Base-by-base conservation (phyloP, 2,329 filamentous ascomycete genomes). In the Lachnellula subtilissima region DNA sequence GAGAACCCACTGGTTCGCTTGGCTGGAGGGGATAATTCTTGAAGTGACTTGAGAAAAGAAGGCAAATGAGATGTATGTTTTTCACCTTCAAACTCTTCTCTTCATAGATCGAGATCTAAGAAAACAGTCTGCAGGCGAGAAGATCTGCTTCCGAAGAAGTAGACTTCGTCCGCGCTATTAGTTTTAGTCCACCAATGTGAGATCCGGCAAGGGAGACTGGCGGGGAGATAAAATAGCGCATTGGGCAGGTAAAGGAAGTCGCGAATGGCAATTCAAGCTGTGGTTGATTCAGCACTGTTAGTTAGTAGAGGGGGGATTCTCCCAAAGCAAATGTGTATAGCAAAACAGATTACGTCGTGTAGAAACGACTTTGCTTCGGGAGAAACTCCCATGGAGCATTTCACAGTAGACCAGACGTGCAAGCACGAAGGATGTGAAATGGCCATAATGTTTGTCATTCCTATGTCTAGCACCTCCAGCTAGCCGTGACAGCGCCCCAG, bases 171-270 rank as follows among this genome's bases (percentile, higher is more conserved):
- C 96, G 80, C 89, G 91, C 91, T 83, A 92, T 82, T 84, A 85
- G 88, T 96, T 32, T 85, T 96, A 96, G 87, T 91, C 90, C 84
- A 84, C 84, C 81, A 87, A 84, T 86, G 90, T 87, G 70, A 78
- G 67, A 68, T 75, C 57, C 64, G 57, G 45, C 60, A 57, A 61
- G 66, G 45, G 76, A 79, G 87, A 84, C 86, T 83, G 80, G 86
- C 84, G 85, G 86, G 89, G 88, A 88, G 90, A 96, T 96, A 91
- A 83, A 76, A 81, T 87, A 85, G 89, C 89, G 88, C 76, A 4
- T 60, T 43, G 39, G 12, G 6, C 35, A 55, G 22, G n/a, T 8
- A 50, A 11, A 37, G 49, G 52, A 39, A 47, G 45, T 28, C 19
- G n/a, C 15, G 1, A 17, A n/a, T 1, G 4, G 28, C 28, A 32